These are phyloP conservation scores for Xerocomus potaroensis DNA, from an alignment of 768 basidiomycete species.

Conservation along the genomic window DNA sequence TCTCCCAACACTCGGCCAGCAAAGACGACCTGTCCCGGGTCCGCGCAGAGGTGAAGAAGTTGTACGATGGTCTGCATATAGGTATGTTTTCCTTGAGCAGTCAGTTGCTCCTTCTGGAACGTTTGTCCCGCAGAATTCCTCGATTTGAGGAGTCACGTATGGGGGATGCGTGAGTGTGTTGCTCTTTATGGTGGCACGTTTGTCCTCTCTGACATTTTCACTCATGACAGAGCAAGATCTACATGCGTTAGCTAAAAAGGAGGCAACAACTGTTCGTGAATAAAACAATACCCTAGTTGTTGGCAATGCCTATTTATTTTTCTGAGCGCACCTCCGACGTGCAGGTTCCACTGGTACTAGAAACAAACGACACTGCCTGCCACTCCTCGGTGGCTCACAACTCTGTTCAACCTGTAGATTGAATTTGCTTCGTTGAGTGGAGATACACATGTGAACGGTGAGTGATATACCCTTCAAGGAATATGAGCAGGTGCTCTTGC, in stretches of 20 bases:
- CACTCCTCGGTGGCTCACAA: not conserved
- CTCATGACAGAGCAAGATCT: constrained; percentile 66
- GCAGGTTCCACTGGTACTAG: not conserved
- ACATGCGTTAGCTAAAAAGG: constrained; percentile 67
- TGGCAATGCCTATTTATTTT: not conserved
- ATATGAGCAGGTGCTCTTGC: not conserved
- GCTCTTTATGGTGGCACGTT: not conserved
- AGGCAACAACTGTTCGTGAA: constrained; percentile 55
- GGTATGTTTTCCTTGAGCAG: constrained; percentile 40
- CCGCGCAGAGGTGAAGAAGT: constrained; percentile 79
- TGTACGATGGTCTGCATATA: constrained; percentile 79
- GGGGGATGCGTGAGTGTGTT: constrained; percentile 77
- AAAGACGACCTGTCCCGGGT: constrained; percentile 80
- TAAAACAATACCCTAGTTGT: constrained; percentile 27
- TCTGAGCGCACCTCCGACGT: not conserved
- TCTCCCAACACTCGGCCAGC: constrained; percentile 58
- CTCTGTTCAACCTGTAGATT: no score
- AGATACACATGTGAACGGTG: not conserved
- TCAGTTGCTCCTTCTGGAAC: not conserved
- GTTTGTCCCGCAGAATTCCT: constrained; percentile 55
- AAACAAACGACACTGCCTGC: not conserved
- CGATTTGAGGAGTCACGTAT: constrained; percentile 75
- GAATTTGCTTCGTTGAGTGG: no score
- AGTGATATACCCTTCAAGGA: not conserved
- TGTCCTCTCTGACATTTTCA: not conserved